Evolutionary conservation across 23 red algal genomes (phyloP).

Genomic region (Agarophyton chilense): DNA sequence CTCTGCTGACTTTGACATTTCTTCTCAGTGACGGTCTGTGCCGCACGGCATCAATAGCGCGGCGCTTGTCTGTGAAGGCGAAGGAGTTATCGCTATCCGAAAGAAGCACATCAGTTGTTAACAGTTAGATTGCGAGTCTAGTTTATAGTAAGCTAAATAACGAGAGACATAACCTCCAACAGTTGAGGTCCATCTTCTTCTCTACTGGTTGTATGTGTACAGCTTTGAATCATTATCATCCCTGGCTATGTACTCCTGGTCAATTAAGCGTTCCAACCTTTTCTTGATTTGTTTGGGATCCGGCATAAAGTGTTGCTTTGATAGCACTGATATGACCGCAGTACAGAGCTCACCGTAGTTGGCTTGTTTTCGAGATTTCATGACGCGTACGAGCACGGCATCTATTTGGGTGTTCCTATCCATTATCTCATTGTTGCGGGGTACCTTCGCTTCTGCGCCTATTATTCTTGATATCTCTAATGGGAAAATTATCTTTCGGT

Average conservation of each 20-base stretch:
- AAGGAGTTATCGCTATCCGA: background rate
- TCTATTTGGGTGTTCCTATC: conserved; percentile 93
- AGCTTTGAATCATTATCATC: conserved; percentile 67
- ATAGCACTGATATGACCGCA: conserved; percentile 63
- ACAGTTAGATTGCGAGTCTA: conserved; percentile 19
- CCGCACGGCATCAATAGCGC: background rate
- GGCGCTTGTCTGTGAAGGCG: background rate
- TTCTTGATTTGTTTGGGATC: conserved; percentile 76
- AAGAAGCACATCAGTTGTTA: background rate
- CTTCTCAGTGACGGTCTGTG: background rate
- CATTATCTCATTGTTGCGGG: conserved; percentile 52
- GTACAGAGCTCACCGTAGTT: conserved; percentile 61
- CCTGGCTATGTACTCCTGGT: conserved; percentile 85
- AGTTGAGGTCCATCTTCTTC: background rate
- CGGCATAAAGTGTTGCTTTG: conserved; percentile 66
- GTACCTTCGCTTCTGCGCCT: conserved; percentile 15
- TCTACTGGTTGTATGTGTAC: conserved; percentile 84
- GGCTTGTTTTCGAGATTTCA: conserved; percentile 75
- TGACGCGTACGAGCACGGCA: conserved; percentile 88
- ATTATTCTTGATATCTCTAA: conserved; percentile 25
- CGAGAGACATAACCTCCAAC: background rate
- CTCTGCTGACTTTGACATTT: conserved; percentile 52
- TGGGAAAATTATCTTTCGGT: conserved; percentile 60
- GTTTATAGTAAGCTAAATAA: conserved; percentile 36
- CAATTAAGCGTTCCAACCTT: conserved; percentile 88